A percentile compares a stretch with the other conserved stretches of the same genome.
phyloP scores from a whole-genome alignment of 495 filamentous ascomycete genomes.

The Viridothelium virens region DNA sequence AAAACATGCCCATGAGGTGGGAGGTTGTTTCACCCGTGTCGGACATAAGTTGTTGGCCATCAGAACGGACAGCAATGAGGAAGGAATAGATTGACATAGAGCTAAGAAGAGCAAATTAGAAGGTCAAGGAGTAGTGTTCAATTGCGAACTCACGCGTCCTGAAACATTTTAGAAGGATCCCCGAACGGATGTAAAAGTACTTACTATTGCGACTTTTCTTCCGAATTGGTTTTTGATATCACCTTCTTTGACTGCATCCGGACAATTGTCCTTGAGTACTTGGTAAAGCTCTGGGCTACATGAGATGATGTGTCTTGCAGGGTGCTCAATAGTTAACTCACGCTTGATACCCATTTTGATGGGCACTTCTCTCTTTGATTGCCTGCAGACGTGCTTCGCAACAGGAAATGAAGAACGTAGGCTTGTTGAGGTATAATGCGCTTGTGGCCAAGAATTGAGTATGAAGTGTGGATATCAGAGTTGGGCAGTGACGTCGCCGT shows the following conservation, averaged over 20 bases:
- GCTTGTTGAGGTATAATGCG: background rate
- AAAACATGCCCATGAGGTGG: slow-evolving; percentile 98
- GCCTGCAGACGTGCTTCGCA: background rate
- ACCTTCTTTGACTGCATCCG: slow-evolving; percentile 87
- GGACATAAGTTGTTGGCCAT: slow-evolving; percentile 89
- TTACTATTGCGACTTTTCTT: slow-evolving; percentile 90
- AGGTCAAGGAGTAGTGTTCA: background rate
- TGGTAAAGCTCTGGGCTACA: slow-evolving; percentile 57
- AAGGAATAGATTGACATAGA: slow-evolving; percentile 99
- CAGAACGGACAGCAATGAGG: slow-evolving; percentile 91
- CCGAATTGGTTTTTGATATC: slow-evolving; percentile 99
- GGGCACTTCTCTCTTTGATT: background rate
- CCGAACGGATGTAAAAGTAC: slow-evolving; percentile 29
- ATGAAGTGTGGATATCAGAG: background rate
- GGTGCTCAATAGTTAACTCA: slow-evolving; percentile 25
- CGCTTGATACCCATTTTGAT: slow-evolving; percentile 83
- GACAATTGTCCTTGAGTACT: slow-evolving; percentile 84
- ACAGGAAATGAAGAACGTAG: background rate
- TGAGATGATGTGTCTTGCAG: slow-evolving; percentile 15
- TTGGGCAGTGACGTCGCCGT: slow-evolving; percentile 1
- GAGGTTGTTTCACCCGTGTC: slow-evolving; percentile 94
- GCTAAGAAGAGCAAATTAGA: slow-evolving; percentile 39
- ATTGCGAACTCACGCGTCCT: slow-evolving; percentile 73
- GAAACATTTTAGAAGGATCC: slow-evolving; percentile 14
- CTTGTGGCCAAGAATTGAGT: background rate